Conservation (phyloP, 1,139 yeast species). For the Meyerozyma carpophila region DNA sequence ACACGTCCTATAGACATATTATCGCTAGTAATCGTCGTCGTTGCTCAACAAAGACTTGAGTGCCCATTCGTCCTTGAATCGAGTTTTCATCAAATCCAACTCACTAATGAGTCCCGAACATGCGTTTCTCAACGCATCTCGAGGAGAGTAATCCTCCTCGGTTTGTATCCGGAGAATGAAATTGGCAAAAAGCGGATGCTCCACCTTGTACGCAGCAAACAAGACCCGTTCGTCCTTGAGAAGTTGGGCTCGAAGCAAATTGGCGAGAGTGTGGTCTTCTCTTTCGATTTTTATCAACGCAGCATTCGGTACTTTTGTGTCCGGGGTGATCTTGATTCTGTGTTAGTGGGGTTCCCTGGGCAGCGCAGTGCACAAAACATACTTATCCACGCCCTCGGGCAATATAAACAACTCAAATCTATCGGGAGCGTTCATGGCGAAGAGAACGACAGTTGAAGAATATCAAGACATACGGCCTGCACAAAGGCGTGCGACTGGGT, state of each 20-base stretch:
- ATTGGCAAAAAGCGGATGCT: slow-evolving; percentile 95
- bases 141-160: slow-evolving; percentile 89
- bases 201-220: slow-evolving; percentile 95
- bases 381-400: slow-evolving; percentile 95
- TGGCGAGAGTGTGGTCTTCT: slow-evolving; percentile 96
- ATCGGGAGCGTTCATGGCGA: slow-evolving; percentile 92
- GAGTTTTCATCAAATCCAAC: slow-evolving; percentile 64
- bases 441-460: not conserved
- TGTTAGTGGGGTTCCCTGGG: slow-evolving; percentile 11
- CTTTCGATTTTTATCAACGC: slow-evolving; percentile 89
- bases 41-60: slow-evolving; percentile 67
- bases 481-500: too few relatives aligned
- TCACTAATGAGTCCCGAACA: slow-evolving; percentile 79
- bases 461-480: not conserved
- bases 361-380: slow-evolving; percentile 14
- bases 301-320: slow-evolving; percentile 92
- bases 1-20: not conserved
- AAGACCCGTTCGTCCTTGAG: slow-evolving; percentile 80
- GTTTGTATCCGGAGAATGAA: slow-evolving; percentile 92
- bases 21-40: slow-evolving; percentile 33
- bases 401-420: slow-evolving; percentile 92
- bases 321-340: slow-evolving; percentile 82
- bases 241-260: slow-evolving; percentile 79
- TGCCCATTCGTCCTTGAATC: slow-evolving; percentile 90
- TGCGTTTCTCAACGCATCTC: slow-evolving; percentile 85